Evolutionary conservation across 2,329 filamentous ascomycete genomes (phyloP).

Genomic region (Fusarium chuoi): DNA sequence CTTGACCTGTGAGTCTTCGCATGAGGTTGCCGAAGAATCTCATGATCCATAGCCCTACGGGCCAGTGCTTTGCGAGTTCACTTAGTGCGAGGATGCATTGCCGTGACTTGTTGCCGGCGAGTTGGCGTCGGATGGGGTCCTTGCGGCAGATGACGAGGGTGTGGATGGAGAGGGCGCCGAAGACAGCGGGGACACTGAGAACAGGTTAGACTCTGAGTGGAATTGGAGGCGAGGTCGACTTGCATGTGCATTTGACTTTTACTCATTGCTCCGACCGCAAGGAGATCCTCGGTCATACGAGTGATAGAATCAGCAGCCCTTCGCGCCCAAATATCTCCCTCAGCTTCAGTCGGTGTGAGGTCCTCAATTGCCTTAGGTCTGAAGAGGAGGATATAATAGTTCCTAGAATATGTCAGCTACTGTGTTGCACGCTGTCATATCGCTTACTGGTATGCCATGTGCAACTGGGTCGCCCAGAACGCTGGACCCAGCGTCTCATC

Average conservation of each 20-base stretch:
- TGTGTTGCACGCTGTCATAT: background rate
- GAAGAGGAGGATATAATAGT: slow-evolving; percentile 26
- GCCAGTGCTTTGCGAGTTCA: slow-evolving; percentile 33
- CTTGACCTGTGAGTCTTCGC: slow-evolving; percentile 25
- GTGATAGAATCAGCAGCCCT: slow-evolving; percentile 33
- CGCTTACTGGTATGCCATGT: slow-evolving; percentile 34
- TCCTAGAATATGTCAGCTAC: background rate
- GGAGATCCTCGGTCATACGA: slow-evolving; percentile 27
- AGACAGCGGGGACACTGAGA: slow-evolving; percentile 20
- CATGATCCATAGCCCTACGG: slow-evolving; percentile 33
- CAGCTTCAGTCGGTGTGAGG: background rate
- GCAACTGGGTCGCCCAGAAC: slow-evolving; percentile 29
- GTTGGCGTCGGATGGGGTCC: slow-evolving; percentile 20
- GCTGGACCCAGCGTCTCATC: slow-evolving; percentile 13
- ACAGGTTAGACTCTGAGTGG: rapidly evolving
- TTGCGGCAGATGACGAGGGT: slow-evolving; percentile 33
- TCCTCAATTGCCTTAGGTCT: slow-evolving; percentile 8
- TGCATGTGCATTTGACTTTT: slow-evolving; percentile 23
- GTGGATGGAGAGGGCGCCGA: slow-evolving; percentile 35
- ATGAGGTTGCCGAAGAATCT: slow-evolving; percentile 34
- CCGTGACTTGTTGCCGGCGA: slow-evolving; percentile 36
- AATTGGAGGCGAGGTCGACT: background rate
- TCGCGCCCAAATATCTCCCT: slow-evolving; percentile 7
- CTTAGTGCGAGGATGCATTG: slow-evolving; percentile 37
- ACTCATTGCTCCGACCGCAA: slow-evolving; percentile 12